Evolutionary conservation across 2,329 filamentous ascomycete species (phyloP).

Genomic region (Pseudodiploospora longispora): DNA sequence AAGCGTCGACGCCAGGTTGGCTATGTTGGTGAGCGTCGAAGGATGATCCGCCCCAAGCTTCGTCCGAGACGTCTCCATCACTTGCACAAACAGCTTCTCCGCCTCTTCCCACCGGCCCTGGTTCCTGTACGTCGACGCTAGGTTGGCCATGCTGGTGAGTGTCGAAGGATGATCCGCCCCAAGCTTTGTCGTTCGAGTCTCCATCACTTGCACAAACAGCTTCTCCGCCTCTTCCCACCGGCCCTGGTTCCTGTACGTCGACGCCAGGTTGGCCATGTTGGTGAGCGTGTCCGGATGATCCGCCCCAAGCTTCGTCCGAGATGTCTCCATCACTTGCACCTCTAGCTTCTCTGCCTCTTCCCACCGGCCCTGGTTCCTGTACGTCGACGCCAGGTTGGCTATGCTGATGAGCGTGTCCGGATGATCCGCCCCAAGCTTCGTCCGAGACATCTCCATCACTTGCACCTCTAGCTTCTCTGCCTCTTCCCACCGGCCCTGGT

Average conservation of each 20-base stretch:
- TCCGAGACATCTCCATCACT: not conserved
- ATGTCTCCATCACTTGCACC: conserved; percentile 1
- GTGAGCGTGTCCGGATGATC: conserved; percentile 1
- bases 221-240: not conserved
- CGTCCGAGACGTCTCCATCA: not conserved
- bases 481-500: conserved; percentile 1
- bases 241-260: too few relatives aligned
- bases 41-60: not conserved
- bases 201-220: not conserved
- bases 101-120: conserved; percentile 6
- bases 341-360: not conserved
- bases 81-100: not conserved
- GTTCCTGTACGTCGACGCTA: conserved; percentile 7
- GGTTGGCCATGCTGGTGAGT: conserved; percentile 7
- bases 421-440: not conserved
- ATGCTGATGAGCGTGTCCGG: conserved; percentile 5
- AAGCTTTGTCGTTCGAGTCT: not conserved
- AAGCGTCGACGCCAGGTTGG: conserved; percentile 2
- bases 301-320: not conserved
- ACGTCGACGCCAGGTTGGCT: conserved; percentile 9
- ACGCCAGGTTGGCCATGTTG: not conserved
- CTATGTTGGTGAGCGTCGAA: not conserved
- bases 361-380: conserved; percentile 1
- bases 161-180: not conserved
- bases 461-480: not conserved